Conservation (phyloP, 495 filamentous ascomycete genomes). For the Hypomontagnella monticulosa region DNA sequence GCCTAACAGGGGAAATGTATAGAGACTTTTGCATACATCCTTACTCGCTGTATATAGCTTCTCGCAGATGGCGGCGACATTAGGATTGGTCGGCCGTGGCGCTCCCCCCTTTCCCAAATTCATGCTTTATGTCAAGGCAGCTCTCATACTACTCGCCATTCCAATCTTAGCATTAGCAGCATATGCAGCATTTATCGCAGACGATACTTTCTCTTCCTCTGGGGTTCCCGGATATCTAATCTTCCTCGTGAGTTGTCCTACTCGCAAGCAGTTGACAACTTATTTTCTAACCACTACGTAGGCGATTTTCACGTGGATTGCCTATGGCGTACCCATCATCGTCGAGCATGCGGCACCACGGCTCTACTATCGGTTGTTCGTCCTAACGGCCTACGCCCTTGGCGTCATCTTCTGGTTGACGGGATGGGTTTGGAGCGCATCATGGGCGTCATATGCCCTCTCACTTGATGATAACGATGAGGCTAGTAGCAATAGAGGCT, state of each 20-base stretch:
- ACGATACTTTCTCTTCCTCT: slow-evolving; percentile 25
- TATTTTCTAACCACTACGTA: slow-evolving; percentile 19
- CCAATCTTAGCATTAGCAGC: slow-evolving; percentile 48
- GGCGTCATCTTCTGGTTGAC: slow-evolving; percentile 53
- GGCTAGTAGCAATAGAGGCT: background rate
- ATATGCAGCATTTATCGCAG: slow-evolving; percentile 44
- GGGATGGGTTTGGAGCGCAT: slow-evolving; percentile 54
- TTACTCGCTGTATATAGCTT: too few species aligned
- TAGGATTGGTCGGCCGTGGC: slow-evolving; percentile 44
- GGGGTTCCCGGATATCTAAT: slow-evolving; percentile 48
- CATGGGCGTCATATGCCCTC: slow-evolving; percentile 42
- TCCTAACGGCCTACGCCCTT: slow-evolving; percentile 46
- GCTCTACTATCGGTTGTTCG: slow-evolving; percentile 49
- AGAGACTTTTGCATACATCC: too few species aligned
- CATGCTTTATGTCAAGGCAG: slow-evolving; percentile 47
- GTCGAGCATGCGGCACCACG: slow-evolving; percentile 44
- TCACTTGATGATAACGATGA: slow-evolving; percentile 11
- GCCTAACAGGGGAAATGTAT: too few species aligned
- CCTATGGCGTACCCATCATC: slow-evolving; percentile 47
- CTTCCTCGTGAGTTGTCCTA: slow-evolving; percentile 46
- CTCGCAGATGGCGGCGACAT: slow-evolving; percentile 37
- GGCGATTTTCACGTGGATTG: slow-evolving; percentile 47
- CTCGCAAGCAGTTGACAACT: background rate
- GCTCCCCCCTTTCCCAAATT: slow-evolving; percentile 48
- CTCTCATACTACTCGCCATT: slow-evolving; percentile 51